These are phyloP conservation scores for Globisporangium barbulae DNA, from an alignment of 352 stramenopile genomes.

Conservation along the genomic window DNA sequence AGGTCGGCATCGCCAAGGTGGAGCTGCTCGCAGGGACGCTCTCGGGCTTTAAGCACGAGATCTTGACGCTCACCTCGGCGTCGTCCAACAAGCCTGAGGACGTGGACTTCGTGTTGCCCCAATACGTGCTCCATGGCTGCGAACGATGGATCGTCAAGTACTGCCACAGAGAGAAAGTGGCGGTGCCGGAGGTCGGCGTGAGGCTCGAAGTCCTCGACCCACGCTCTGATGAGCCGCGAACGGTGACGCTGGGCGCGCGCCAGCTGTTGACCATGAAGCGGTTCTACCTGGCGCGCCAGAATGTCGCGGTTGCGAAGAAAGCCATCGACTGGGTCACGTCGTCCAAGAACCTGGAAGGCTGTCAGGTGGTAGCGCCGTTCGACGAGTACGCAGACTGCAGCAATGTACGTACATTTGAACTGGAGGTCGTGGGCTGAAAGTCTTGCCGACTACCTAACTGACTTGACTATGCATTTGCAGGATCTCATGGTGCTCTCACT, in stretches of 20 bases:
- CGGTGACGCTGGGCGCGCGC: neutral
- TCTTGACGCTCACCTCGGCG: neutral
- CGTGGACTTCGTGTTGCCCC: constrained; percentile 9
- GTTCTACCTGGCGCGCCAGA: constrained; percentile 7
- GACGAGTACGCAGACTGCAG: constrained; percentile 2
- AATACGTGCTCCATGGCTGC: constrained; percentile 7
- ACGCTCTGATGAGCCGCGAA: neutral
- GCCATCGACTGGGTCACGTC: neutral
- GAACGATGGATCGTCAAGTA: constrained; percentile 1
- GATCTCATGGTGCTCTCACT: neutral
- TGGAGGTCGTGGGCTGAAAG: too few species aligned
- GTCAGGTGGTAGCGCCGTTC: neutral
- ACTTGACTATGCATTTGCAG: neutral
- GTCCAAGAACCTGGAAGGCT: neutral
- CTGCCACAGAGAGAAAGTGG: neutral
- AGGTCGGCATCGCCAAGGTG: neutral
- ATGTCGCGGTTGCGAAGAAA: neutral
- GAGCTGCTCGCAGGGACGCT: neutral
- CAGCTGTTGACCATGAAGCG: constrained; percentile 9
- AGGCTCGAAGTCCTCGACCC: neutral
- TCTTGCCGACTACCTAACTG: neutral
- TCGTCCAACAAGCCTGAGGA: neutral
- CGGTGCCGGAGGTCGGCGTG: neutral
- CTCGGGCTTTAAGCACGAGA: constrained; percentile 9
- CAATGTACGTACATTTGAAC: neutral